These are phyloP conservation scores for Filobasidium uniguttulatum DNA, from an alignment of 1,284 basidiomycete species.

Conservation along the genomic window DNA sequence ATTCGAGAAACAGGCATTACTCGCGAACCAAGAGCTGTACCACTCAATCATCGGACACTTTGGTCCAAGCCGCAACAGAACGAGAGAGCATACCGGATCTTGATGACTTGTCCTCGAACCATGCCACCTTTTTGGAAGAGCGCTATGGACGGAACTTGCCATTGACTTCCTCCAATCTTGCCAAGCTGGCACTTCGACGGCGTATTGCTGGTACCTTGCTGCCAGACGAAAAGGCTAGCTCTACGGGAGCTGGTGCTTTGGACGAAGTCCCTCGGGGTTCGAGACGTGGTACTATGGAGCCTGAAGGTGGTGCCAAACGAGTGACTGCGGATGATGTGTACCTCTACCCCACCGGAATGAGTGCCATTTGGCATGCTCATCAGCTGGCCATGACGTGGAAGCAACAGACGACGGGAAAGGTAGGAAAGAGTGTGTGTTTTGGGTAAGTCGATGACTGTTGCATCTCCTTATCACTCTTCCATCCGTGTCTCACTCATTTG, in stretches of 20 bases:
- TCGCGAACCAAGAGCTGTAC: slow-evolving; percentile 33
- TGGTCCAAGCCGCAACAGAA: too few relatives aligned
- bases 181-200: slow-evolving; percentile 72
- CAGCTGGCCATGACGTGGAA: slow-evolving; percentile 49
- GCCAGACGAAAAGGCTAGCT: slow-evolving; percentile 42
- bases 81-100: slow-evolving; percentile 21
- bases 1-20: slow-evolving; percentile 50
- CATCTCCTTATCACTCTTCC: too few relatives aligned
- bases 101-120: slow-evolving; percentile 38
- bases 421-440: slow-evolving; percentile 79
- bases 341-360: slow-evolving; percentile 78
- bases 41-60: slow-evolving; percentile 10
- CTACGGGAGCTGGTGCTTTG: slow-evolving; percentile 15
- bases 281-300: slow-evolving; percentile 15
- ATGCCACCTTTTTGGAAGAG: slow-evolving; percentile 62
- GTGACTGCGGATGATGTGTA: slow-evolving; percentile 76
- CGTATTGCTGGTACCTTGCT: slow-evolving; percentile 79
- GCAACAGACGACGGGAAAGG: slow-evolving; percentile 25
- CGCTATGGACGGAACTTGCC: slow-evolving; percentile 90
- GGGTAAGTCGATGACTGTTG: slow-evolving; percentile 46
- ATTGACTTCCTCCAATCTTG: slow-evolving; percentile 53
- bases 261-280: slow-evolving; percentile 27
- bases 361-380: slow-evolving; percentile 83
- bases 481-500: slow-evolving; percentile 7
- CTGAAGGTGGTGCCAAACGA: slow-evolving; percentile 36